These are phyloP conservation scores for Termitomyces sp. DNA, from an alignment of 768 basidiomycete genomes.

Conservation along the genomic window DNA sequence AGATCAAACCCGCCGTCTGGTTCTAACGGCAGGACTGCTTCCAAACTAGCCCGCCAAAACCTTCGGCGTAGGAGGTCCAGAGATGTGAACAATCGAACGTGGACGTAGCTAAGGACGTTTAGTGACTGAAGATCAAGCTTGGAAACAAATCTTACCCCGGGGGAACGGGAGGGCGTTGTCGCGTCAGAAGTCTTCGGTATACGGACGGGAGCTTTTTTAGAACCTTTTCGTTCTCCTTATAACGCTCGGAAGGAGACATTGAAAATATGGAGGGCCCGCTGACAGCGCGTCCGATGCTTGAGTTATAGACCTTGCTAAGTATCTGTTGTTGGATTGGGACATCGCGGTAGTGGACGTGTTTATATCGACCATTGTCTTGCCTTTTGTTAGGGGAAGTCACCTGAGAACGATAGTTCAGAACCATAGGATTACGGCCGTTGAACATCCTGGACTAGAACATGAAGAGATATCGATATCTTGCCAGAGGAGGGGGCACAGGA, in stretches of 20 bases:
- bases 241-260: neutral
- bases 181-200: neutral
- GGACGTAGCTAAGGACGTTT: conserved; percentile 10
- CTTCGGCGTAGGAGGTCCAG: conserved; percentile 3
- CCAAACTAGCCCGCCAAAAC: conserved; percentile 8
- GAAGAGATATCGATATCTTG: neutral
- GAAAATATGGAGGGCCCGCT: neutral
- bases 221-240: neutral
- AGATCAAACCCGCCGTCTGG: conserved; percentile 15
- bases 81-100: conserved; percentile 12
- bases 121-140: neutral
- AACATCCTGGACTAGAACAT: neutral
- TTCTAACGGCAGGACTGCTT: conserved; percentile 15
- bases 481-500: neutral
- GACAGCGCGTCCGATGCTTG: neutral
- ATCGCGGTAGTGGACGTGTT: neutral
- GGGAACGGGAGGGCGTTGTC: conserved; percentile 6
- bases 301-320: neutral
- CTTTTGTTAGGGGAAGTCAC: neutral
- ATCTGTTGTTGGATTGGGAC: conserved; percentile 1
- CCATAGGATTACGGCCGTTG: neutral
- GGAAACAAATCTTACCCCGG: conserved; percentile 9
- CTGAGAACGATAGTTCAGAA: neutral
- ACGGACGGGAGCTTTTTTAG: neutral
- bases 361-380: neutral